Evolutionary conservation across 805 yeast species (phyloP).

Genomic region (Yamadazyma scolyti): DNA sequence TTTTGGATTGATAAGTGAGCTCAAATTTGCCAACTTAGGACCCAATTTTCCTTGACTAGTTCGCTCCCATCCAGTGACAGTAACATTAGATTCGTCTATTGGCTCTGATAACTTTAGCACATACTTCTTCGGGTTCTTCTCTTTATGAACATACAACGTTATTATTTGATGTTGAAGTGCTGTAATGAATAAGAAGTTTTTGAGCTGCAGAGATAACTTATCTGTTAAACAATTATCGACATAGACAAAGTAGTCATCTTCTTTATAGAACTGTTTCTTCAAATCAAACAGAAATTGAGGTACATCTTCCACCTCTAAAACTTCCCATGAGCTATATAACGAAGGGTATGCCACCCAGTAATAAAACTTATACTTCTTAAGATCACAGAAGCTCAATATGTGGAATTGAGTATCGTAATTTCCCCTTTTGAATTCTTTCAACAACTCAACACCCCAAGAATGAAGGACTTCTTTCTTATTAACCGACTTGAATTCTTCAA

Average conservation of each 20-base stretch:
- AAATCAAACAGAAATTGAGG: slow-evolving; percentile 2
- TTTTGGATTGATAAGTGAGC: slow-evolving; percentile 73
- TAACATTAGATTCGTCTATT: slow-evolving; percentile 11
- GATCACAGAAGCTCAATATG: slow-evolving; percentile 71
- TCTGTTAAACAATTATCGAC: slow-evolving; percentile 28
- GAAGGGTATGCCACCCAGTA: slow-evolving; percentile 90
- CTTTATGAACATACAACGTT: slow-evolving; percentile 22
- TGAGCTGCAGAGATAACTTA: slow-evolving; percentile 50
- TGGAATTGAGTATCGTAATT: slow-evolving; percentile 28
- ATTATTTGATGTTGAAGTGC: slow-evolving; percentile 22
- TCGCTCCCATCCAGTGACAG: slow-evolving; percentile 87
- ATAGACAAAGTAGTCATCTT: slow-evolving; percentile 20
- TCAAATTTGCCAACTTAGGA: slow-evolving; percentile 82
- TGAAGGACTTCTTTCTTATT: slow-evolving; percentile 62
- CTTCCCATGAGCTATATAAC: slow-evolving; percentile 20
- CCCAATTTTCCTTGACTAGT: slow-evolving; percentile 67
- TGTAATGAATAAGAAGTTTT: slow-evolving; percentile 54
- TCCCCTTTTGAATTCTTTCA: slow-evolving; percentile 28
- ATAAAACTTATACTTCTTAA: slow-evolving; percentile 81
- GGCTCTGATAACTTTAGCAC: slow-evolving; percentile 14
- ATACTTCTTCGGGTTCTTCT: slow-evolving; percentile 14
- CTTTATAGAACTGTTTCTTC: slow-evolving; percentile 4
- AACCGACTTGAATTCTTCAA: slow-evolving; percentile 74
- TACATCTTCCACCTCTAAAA: not conserved
- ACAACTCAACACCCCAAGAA: slow-evolving; percentile 27